Conservation (phyloP, 2,329 filamentous ascomycete genomes). For the Beauveria bassiana region DNA sequence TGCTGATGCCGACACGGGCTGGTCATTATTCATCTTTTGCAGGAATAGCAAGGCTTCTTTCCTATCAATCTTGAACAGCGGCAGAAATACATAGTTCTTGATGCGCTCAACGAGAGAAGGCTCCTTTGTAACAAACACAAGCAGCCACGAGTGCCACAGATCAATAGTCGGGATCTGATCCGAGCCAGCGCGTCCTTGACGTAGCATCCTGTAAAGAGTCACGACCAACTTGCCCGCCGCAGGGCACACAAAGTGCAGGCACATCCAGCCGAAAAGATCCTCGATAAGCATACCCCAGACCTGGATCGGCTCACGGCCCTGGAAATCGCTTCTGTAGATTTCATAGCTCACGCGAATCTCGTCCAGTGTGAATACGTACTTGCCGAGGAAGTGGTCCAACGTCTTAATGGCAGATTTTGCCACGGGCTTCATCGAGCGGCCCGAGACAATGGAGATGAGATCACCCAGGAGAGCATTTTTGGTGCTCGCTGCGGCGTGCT, state of each 20-base stretch:
- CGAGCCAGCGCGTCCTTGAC: constrained; percentile 21
- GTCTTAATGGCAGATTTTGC: constrained; percentile 64
- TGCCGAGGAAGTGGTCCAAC: constrained; percentile 57
- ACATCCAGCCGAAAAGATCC: constrained; percentile 48
- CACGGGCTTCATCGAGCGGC: constrained; percentile 52
- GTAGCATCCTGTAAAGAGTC: constrained; percentile 43
- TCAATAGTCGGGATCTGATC: constrained; percentile 26
- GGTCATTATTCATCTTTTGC: constrained; percentile 45
- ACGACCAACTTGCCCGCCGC: constrained; percentile 55
- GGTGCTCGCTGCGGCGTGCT: constrained; percentile 27
- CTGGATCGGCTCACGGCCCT: constrained; percentile 13
- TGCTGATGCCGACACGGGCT: constrained; percentile 37
- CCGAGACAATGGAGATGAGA: constrained; percentile 51
- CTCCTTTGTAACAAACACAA: constrained; percentile 39
- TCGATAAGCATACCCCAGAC: constrained; percentile 45
- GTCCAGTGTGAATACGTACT: constrained; percentile 44
- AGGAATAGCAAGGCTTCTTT: constrained; percentile 49
- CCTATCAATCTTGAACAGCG: constrained; percentile 53
- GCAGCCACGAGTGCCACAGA: constrained; percentile 51
- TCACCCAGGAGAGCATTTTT: constrained; percentile 41
- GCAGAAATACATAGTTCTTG: constrained; percentile 56
- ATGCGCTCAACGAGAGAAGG: constrained; percentile 50
- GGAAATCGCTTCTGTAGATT: constrained; percentile 24
- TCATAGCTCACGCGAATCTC: constrained; percentile 39
- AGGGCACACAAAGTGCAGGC: constrained; percentile 49